Evolutionary conservation across 2,329 filamentous ascomycete genomes (phyloP), one percentile per base, ranked within the genome.

Genomic region (Cercospora sp.): DNA sequence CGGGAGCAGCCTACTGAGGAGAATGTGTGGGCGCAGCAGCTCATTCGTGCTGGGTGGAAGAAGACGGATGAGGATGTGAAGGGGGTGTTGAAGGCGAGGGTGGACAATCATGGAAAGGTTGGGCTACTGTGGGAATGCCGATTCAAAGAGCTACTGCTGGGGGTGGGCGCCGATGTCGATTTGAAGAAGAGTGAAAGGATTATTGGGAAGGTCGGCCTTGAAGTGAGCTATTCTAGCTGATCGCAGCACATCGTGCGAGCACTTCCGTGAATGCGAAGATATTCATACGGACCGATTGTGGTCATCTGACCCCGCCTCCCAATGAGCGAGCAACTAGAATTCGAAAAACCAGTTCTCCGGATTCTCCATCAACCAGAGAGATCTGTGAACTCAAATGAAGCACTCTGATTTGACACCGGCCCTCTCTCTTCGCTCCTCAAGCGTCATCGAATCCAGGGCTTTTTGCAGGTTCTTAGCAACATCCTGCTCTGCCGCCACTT

Each of bases 61-160:
- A 73, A 69, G 57, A 66, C 58, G 33, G 85, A 87, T 48, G 87
- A 92, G 26, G 88, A 91, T 71, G 91, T 92, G 68, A 88, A 91
- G 33, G 94, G 94, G 6, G 94, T 98, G 33, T 81, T 99, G 72
- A 99, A 98, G 80, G 91, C 94, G 55, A 88, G 92, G 60, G 84
- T 98, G 63, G 93, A 97, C 77, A 94, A 97, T 82, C 91, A 94
- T 73, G 89, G 93, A 82, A 90, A 90, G 71, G 88, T 97, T 64
- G 92, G 93, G 0, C 79, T 98, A 61, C 81, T 98, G 23, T 99
- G 95, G 94, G 94, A 98, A 79, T 94, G 94, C 2, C 87, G 93
- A 64, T 87, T 96, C 68, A 97, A 98, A 82, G 94, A 97, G 73
- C 82, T 99, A 68, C 85, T 99, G 66, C 96, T 98, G 78, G 97